A percentile compares a stretch with the other conserved stretches of the same genome.
These are phyloP conservation scores for Botrytis fabae DNA, from an alignment of 2,329 filamentous ascomycete species.

Conservation along the genomic window DNA sequence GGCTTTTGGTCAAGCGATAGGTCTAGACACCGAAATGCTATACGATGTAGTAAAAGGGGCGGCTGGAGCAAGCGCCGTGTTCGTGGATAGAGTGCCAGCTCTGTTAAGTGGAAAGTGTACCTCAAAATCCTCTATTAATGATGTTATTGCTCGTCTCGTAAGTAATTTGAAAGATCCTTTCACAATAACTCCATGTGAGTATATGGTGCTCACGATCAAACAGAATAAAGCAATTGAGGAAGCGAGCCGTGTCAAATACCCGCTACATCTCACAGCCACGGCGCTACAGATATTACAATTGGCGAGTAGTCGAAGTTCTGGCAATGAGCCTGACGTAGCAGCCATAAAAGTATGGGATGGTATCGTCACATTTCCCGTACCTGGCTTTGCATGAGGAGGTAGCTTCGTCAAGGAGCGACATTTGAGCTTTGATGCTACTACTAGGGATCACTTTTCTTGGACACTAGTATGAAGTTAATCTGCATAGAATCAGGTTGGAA, in stretches of 20 bases:
- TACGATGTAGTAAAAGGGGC: conserved; percentile 49
- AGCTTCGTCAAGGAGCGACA: neutral
- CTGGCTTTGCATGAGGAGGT: neutral
- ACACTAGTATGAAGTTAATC: neutral
- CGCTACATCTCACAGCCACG: conserved; percentile 42
- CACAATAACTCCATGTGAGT: neutral
- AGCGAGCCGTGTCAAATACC: conserved; percentile 39
- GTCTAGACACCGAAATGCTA: conserved; percentile 52
- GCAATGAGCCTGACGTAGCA: conserved; percentile 42
- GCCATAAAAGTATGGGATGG: conserved; percentile 45
- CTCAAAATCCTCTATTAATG: conserved; percentile 42
- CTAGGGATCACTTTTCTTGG: neutral
- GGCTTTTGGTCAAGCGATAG: conserved; percentile 54
- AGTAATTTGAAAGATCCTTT: neutral
- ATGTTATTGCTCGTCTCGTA: conserved; percentile 43
- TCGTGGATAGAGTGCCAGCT: conserved; percentile 43
- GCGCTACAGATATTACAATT: conserved; percentile 43
- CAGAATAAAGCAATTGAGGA: conserved; percentile 41
- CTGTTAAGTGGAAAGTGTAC: conserved; percentile 43
- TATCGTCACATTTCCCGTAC: neutral
- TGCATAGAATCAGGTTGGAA: neutral
- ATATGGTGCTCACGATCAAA: conserved; percentile 33
- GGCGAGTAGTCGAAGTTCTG: conserved; percentile 40
- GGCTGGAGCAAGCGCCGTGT: conserved; percentile 44
- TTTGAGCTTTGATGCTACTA: neutral